phyloP scores from a whole-genome alignment of 140 eudicot genomes.

The Ambrosia hybrid region DNA sequence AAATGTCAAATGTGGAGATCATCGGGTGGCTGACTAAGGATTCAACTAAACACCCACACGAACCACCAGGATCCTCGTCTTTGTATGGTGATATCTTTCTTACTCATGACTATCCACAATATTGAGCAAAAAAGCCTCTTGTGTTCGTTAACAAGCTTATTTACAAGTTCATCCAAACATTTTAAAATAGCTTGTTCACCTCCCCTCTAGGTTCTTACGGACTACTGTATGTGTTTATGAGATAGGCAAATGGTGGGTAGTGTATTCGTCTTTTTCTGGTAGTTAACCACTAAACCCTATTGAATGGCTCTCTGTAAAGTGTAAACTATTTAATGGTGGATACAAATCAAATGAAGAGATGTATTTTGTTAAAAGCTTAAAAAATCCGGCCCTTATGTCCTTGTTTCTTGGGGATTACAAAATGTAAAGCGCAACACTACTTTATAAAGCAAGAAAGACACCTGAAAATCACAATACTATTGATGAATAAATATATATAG shows the following conservation, averaged over 20 bases:
- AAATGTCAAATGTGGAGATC: too few species aligned
- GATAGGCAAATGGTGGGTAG: background rate
- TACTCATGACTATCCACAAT: too few species aligned
- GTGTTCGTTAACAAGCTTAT: background rate
- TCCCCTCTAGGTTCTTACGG: background rate
- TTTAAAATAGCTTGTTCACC: background rate
- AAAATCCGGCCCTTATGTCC: background rate
- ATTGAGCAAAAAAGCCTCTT: background rate
- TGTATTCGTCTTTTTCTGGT: background rate
- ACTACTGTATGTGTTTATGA: background rate
- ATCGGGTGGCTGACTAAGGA: too few species aligned
- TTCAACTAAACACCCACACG: too few species aligned
- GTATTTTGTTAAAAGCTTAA: background rate
- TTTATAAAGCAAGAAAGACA: slow-evolving; percentile 7
- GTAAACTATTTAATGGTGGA: background rate
- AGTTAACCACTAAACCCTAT: background rate
- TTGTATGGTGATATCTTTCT: background rate
- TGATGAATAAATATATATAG: background rate
- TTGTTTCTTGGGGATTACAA: slow-evolving; percentile 1
- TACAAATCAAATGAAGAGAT: background rate
- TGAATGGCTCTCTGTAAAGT: background rate
- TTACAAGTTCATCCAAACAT: background rate
- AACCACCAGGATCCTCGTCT: background rate
- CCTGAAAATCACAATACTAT: background rate
- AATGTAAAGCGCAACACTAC: background rate